These are phyloP conservation scores for Balansia obtecta DNA, from an alignment of 2,329 filamentous ascomycete species.

Conservation along the genomic window DNA sequence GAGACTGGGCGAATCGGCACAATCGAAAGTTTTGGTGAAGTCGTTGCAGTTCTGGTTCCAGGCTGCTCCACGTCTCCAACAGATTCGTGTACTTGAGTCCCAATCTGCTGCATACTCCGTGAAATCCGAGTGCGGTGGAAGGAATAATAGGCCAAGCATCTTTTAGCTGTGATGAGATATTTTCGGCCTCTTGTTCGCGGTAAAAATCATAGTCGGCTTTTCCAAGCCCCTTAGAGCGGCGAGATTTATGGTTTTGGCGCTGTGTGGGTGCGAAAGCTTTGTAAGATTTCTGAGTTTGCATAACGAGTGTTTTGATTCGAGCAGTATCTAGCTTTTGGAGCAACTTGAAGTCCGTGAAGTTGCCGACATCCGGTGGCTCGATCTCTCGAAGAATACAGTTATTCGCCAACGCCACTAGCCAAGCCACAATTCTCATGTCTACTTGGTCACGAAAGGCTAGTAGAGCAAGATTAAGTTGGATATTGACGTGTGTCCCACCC, in stretches of 20 bases:
- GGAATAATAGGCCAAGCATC: neutral
- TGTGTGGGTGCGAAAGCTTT: neutral
- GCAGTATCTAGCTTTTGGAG: neutral
- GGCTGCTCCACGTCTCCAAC: constrained; percentile 25
- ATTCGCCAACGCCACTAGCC: constrained; percentile 2
- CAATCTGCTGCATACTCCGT: neutral
- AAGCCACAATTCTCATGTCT: neutral
- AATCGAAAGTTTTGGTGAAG: neutral
- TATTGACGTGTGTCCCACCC: neutral
- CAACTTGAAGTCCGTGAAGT: neutral
- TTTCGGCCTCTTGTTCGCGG: neutral
- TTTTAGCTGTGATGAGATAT: neutral
- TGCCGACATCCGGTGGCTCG: neutral
- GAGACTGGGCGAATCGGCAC: neutral
- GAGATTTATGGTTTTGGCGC: neutral
- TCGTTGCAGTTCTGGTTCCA: neutral
- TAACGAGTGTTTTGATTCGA: neutral
- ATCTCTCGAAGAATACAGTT: neutral
- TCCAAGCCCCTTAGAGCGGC: neutral
- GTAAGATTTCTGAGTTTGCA: neutral
- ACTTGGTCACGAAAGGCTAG: neutral
- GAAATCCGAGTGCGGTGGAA: neutral
- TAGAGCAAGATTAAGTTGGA: neutral
- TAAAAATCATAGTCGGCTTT: neutral
- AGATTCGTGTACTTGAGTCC: constrained; percentile 3